Conservation (phyloP, 2,329 filamentous ascomycete species). For the Achaetomium macrosporum region DNA sequence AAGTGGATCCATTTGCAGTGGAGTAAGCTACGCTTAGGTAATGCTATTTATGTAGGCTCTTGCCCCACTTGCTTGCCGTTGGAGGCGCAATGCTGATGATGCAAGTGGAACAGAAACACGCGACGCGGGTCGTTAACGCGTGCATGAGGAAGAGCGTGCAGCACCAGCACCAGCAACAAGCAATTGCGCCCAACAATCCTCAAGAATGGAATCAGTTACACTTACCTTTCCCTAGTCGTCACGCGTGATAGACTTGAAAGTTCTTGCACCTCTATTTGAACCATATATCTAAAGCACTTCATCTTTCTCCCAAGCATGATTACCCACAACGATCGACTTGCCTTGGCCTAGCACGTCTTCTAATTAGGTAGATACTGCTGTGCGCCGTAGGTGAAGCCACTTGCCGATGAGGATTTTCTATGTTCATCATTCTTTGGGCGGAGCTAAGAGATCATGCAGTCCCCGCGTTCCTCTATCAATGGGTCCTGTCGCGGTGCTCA, state of each 20-base stretch:
- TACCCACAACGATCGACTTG: background rate
- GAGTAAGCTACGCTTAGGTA: background rate
- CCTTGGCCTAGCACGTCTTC: conserved; percentile 15
- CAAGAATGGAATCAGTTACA: no score
- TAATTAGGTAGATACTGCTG: background rate
- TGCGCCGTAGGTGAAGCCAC: background rate
- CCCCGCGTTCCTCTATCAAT: conserved; percentile 30
- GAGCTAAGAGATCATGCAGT: background rate
- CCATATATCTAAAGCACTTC: background rate
- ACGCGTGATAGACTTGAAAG: no score
- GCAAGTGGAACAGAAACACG: conserved; percentile 15
- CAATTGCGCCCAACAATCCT: background rate
- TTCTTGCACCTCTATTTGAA: no score
- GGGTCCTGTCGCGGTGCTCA: conserved; percentile 38
- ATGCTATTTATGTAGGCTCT: conserved; percentile 16
- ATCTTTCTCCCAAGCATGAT: conserved; percentile 8
- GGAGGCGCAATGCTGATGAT: conserved; percentile 6
- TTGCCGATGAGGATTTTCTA: background rate
- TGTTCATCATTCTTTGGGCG: no score
- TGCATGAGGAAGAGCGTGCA: background rate
- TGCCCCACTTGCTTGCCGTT: background rate
- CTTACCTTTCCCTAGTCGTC: no score
- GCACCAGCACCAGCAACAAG: background rate
- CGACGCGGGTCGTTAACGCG: conserved; percentile 18
- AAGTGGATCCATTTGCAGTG: conserved; percentile 13